Evolutionary conservation across 768 basidiomycete species (phyloP), one percentile per base, ranked within the genome.

Genomic region (Stropharia rugosoannulata): DNA sequence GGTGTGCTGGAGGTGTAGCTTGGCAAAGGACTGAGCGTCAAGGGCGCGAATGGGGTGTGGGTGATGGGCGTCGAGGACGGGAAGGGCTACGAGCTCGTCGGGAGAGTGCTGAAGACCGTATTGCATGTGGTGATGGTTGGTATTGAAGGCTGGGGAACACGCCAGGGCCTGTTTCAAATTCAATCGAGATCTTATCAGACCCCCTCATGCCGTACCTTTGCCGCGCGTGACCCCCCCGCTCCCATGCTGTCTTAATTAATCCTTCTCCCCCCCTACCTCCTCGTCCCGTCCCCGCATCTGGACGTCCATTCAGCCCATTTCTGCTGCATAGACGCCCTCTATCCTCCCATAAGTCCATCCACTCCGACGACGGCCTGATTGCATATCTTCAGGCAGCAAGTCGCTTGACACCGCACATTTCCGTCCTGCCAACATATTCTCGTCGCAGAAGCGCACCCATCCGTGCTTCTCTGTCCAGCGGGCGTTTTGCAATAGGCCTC

Each of bases 1-100:
- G 59, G 84, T 74, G 60, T 90, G 82, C n/a, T 75, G 68, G 62
- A 83, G 77, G 54, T 89, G 86, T 49, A 93, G 70, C 16, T 75
- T 66, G 3, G 84, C 75, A 65, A 91, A 92, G 55, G 81, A 70
- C 18, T 62, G 12, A 1, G 76, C 60, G n/a, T 72, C 59, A 51
- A 80, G 67, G 1, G 74, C 57, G 44, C 68, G 70, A 48, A 76
- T 66, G 53, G 67, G 63, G 42, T 11, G 41, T 13, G 41, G 40
- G 22, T 40, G 11, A 2, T 11, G 22, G 4, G 16, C 15, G 36
- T 46, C 41, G 53, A 54, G 53, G 38, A 52, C 51, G 51, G 41
- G 51, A n/a, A 52, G 51, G 51, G 51, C 51, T 11, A 25, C 51
- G 51, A 52, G 51, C 40, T 29, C 19, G 41, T 40, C 51, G n/a